A percentile compares a stretch with the other conserved stretches of the same genome.
Evolutionary conservation across 208 protist genomes (phyloP).

Genomic region (Leishmania tropica): DNA sequence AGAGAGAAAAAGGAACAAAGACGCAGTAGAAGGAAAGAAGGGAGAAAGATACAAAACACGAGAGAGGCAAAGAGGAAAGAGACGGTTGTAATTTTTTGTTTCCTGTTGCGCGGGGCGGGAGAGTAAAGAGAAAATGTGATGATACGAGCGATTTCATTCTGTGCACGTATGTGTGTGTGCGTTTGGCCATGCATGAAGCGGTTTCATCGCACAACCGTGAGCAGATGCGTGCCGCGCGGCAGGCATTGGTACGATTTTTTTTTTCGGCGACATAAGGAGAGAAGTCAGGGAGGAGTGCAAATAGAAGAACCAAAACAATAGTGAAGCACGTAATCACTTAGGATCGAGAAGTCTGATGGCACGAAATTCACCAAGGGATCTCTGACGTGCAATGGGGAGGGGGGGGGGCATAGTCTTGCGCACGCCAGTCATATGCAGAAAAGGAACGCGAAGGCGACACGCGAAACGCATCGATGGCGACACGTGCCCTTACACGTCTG

Average conservation of each 20-base stretch:
- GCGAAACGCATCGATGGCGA: background rate
- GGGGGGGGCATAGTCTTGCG: background rate
- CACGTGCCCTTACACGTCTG: background rate
- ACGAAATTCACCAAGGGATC: background rate
- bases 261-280: background rate
- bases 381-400: background rate
- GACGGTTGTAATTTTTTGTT: background rate
- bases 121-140: constrained; percentile 2
- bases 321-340: background rate
- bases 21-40: background rate
- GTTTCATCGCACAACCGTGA: background rate
- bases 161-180: background rate
- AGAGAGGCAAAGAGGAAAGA: background rate
- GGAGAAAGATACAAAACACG: background rate
- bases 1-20: background rate
- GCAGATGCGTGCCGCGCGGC: too few relatives aligned
- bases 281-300: background rate
- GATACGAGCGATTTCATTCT: constrained; percentile 7
- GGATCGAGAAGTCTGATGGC: background rate
- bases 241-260: background rate
- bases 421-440: background rate
- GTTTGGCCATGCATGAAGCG: background rate
- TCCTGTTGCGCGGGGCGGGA: background rate
- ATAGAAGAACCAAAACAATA: background rate
- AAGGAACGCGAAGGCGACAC: background rate